Evolutionary conservation across 2,329 filamentous ascomycete genomes (phyloP), one percentile per base, ranked within the genome.

Genomic region (Pseudogymnoascus sp.): DNA sequence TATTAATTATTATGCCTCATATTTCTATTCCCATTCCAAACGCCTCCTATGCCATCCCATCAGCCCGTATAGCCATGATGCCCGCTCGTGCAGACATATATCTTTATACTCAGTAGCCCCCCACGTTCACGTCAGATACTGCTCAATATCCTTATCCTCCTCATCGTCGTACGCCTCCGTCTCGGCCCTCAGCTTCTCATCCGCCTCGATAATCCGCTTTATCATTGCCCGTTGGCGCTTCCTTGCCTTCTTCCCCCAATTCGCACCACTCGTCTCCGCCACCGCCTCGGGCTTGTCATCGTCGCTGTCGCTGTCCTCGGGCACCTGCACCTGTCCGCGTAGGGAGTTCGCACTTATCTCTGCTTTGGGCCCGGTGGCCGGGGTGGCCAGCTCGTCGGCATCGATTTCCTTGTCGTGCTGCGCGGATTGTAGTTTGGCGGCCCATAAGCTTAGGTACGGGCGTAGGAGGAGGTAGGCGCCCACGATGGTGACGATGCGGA

Each of bases 141-240:
- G 86, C 71, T 85, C 82, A 67, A 92, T 87, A 72, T 92, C 87
- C 75, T 88, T 87, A 72, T 90, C 87, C 63, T 87, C 84, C 66
- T 89, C 80, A 63, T 86, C 83, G 67, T 86, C 84, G 63, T 77
- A 73, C 58, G 76, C 71, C 68, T 84, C 79, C 66, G 80, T 77
- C 67, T 83, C 74, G 69, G 75, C 73, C 75, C 83, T 78, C 64
- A 68, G 66, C 67, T 68, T 62, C 74, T 89, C 86, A 66, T 84
- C 79, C 57, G 79, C 81, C 68, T 85, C 84, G 64, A 89, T 73
- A 69, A 88, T 71, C 70, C 84, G 81, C 78, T 84, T 85, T 64
- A 89, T 76, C 72, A 88, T 80, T 66, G 82, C 80, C 69, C 86
- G 81, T 76, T 90, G 87, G 67, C 87, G 81, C 72, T 84, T 81